Evolutionary conservation across 257 asterid species (phyloP).

Genomic region (Parsonsia alboflavescens): DNA sequence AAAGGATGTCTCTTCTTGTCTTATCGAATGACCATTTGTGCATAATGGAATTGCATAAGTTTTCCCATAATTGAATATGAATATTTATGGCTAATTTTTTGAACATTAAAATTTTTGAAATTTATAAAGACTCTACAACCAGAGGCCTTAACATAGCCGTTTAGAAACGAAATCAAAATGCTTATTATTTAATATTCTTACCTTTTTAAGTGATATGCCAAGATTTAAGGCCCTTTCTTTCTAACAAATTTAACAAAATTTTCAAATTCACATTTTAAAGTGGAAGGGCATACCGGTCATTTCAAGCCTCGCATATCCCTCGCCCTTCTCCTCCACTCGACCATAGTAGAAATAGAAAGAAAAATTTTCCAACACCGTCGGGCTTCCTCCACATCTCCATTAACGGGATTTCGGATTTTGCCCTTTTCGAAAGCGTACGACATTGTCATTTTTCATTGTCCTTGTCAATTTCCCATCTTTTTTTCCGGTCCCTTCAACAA

Average conservation of each 20-base stretch:
- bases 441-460: constrained; percentile 11
- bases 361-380: not conserved
- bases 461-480: constrained; percentile 27
- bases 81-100: too few relatives aligned
- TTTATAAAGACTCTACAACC: too few relatives aligned
- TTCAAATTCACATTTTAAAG: not conserved
- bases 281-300: not conserved
- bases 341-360: not conserved
- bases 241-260: not conserved
- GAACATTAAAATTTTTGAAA: too few relatives aligned
- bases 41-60: too few relatives aligned
- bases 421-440: constrained; percentile 14
- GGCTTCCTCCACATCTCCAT: not conserved
- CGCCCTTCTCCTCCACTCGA: not conserved
- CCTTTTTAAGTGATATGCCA: not conserved
- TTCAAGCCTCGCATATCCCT: not conserved
- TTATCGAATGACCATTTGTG: too few relatives aligned
- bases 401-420: not conserved
- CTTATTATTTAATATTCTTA: not conserved
- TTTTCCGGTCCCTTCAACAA: not conserved
- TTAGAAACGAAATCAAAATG: too few relatives aligned
- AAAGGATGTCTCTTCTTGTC: too few relatives aligned
- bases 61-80: too few relatives aligned
- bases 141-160: too few relatives aligned
- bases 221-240: not conserved